These are phyloP conservation scores for Eucalyptus cloeziana DNA, from an alignment of 345 rosid genomes.

Conservation along the genomic window DNA sequence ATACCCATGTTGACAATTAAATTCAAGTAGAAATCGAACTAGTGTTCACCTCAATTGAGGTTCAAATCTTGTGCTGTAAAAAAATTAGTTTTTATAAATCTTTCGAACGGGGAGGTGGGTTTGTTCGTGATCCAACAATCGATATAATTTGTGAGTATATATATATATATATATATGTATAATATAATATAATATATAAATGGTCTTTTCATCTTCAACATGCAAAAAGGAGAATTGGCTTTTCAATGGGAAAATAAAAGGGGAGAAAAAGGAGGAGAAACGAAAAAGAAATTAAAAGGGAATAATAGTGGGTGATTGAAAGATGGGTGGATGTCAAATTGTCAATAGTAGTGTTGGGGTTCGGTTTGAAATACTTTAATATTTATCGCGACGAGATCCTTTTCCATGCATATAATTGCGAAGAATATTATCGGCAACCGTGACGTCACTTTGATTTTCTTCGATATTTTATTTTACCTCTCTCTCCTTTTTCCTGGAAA, in stretches of 20 bases:
- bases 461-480: not conserved
- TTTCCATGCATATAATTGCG: not conserved
- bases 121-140: not conserved
- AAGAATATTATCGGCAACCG: not conserved
- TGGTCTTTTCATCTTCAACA: not conserved
- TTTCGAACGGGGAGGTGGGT: not conserved
- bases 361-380: not conserved
- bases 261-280: not conserved
- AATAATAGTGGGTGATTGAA: not conserved
- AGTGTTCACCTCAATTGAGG: not conserved
- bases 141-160: not conserved
- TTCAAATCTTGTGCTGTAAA: not conserved
- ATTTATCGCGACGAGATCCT: not conserved
- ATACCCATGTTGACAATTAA: not conserved
- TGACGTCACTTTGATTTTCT: not conserved
- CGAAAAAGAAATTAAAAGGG: not conserved
- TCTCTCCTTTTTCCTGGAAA: not conserved
- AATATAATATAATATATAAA: not conserved
- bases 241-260: not conserved
- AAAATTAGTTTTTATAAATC: not conserved
- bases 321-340: not conserved
- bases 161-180: not conserved
- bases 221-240: not conserved
- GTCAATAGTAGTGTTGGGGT: not conserved
- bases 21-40: not conserved